phyloP scores from a whole-genome alignment of 192 early-diverging fungal genomes.

The Thamnidium elegans region DNA sequence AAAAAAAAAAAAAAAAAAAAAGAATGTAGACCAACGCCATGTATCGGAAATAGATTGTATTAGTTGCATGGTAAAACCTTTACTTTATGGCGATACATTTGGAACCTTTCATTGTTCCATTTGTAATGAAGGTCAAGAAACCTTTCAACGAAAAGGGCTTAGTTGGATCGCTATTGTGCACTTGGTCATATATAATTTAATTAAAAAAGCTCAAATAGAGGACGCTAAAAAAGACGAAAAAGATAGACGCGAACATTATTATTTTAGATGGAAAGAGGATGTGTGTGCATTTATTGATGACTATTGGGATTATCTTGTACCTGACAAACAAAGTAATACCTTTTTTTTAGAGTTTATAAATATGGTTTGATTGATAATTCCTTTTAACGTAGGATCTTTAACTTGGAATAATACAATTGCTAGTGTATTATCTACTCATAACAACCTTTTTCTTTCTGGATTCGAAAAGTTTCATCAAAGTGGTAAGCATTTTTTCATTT shows the following conservation, averaged over 20 bases:
- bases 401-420: conserved; percentile 90
- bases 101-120: conserved; percentile 74
- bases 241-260: conserved; percentile 52
- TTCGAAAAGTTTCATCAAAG: conserved; percentile 65
- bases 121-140: conserved; percentile 61
- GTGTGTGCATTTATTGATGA: conserved; percentile 75
- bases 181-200: conserved; percentile 72
- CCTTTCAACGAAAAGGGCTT: conserved; percentile 62
- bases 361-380: neutral
- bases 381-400: conserved; percentile 51
- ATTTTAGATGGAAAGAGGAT: conserved; percentile 78
- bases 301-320: conserved; percentile 71
- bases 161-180: conserved; percentile 74
- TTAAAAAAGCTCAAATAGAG: conserved; percentile 39
- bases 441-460: conserved; percentile 70
- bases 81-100: conserved; percentile 72
- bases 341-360: neutral
- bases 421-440: conserved; percentile 78
- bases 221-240: conserved; percentile 16
- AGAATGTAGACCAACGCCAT: neutral
- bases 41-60: conserved; percentile 55
- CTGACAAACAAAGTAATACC: conserved; percentile 59
- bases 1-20: conserved; percentile 10
- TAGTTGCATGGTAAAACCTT: conserved; percentile 47
- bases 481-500: conserved; percentile 50